Percentiles rank a stretch among this genome's conserved stretches.
Evolutionary conservation across 257 asterid genomes (phyloP).

Genomic region (Solanum corneliomulleri): DNA sequence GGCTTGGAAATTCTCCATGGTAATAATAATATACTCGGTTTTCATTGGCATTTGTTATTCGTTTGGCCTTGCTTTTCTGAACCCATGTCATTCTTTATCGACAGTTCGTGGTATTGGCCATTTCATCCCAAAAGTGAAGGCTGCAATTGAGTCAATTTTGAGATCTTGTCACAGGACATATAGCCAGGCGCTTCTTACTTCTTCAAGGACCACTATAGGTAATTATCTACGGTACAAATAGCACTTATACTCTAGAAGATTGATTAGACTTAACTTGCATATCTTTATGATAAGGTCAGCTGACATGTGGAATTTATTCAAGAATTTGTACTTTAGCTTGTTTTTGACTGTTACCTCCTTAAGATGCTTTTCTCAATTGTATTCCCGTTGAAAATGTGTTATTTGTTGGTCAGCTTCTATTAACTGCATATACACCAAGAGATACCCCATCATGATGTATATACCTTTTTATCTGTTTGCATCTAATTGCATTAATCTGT

Average conservation of each 20-base stretch:
- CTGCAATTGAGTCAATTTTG: slow-evolving; percentile 86
- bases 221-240: slow-evolving; percentile 14
- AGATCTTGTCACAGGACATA: slow-evolving; percentile 84
- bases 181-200: slow-evolving; percentile 91
- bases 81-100: slow-evolving; percentile 1
- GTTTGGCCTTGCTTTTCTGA: neutral
- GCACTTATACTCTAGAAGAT: neutral
- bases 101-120: slow-evolving; percentile 95
- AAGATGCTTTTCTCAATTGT: neutral
- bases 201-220: slow-evolving; percentile 95
- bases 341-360: neutral
- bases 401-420: neutral
- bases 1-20: slow-evolving; percentile 98
- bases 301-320: neutral
- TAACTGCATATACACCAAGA: neutral
- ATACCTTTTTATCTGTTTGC: neutral
- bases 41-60: slow-evolving; percentile 1
- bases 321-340: neutral
- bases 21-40: slow-evolving; percentile 21
- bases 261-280: neutral
- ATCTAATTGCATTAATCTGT: neutral
- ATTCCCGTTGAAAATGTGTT: neutral
- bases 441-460: neutral
- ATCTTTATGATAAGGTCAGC: neutral
- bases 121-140: slow-evolving; percentile 94